phyloP scores from a whole-genome alignment of 1,284 basidiomycete species.

The Rhodotorula sp. region DNA sequence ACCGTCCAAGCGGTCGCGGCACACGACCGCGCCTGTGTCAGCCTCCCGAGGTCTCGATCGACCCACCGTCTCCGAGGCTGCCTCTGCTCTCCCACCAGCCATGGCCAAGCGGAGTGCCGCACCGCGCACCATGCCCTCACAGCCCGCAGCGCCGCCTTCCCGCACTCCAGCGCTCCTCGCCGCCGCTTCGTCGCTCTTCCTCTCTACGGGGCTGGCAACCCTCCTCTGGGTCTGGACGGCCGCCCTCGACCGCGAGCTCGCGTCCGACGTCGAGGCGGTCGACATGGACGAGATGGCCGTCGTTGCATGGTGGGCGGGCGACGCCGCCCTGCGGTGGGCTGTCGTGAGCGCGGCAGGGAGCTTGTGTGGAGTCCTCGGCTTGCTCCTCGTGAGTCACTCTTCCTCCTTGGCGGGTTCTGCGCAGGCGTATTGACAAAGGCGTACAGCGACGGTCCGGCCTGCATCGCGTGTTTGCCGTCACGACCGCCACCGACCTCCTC shows the following conservation, averaged over 20 bases:
- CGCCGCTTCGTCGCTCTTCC: slow-evolving; percentile 12
- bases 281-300: slow-evolving; percentile 22
- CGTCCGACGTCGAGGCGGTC: slow-evolving; percentile 4
- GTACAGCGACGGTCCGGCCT: slow-evolving; percentile 15
- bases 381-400: slow-evolving; percentile 17
- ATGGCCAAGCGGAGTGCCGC: background rate
- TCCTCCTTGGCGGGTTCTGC: background rate
- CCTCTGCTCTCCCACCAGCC: background rate
- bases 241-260: background rate
- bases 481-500: slow-evolving; percentile 32
- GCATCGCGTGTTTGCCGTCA: slow-evolving; percentile 33
- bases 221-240: slow-evolving; percentile 4
- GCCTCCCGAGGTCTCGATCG: background rate
- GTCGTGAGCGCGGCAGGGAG: slow-evolving; percentile 14
- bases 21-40: background rate
- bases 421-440: background rate
- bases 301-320: slow-evolving; percentile 22
- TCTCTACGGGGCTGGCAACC: slow-evolving; percentile 18
- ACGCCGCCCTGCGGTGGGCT: slow-evolving; percentile 22
- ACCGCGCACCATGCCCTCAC: background rate
- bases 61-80: background rate
- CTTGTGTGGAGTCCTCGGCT: slow-evolving; percentile 20
- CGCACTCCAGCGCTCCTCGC: slow-evolving; percentile 20
- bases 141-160: background rate
- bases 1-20: too few species aligned